A percentile compares a stretch with the other conserved stretches of the same genome.
phyloP scores from a whole-genome alignment of 129 eudicot species.

The Solidago caesia region DNA sequence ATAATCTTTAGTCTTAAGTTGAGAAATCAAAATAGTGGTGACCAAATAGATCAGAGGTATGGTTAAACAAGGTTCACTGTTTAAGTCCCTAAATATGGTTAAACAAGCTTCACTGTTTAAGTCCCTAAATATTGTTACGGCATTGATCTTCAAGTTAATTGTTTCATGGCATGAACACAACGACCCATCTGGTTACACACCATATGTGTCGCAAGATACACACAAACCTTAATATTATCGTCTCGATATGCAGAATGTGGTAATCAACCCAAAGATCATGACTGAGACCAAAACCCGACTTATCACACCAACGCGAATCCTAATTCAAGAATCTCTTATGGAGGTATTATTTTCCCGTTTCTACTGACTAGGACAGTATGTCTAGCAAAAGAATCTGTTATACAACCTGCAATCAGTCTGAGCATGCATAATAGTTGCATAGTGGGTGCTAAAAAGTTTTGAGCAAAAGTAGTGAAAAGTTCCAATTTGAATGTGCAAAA shows the following conservation, averaged over 20 bases:
- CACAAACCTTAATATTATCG: background rate
- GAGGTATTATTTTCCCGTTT: too few species aligned
- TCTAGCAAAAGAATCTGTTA: background rate
- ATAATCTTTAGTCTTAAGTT: background rate
- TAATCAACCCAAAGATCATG: background rate
- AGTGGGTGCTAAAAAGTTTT: background rate
- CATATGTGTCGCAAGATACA: background rate
- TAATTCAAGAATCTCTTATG: background rate
- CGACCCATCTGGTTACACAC: background rate
- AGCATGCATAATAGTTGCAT: background rate
- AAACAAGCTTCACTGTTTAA: background rate
- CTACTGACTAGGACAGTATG: background rate
- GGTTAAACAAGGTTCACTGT: background rate
- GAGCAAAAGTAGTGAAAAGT: background rate
- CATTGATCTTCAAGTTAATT: background rate
- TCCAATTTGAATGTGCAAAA: background rate
- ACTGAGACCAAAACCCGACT: background rate
- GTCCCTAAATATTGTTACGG: background rate
- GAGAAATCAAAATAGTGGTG: background rate
- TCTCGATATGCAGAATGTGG: background rate
- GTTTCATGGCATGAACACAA: background rate
- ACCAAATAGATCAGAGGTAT: background rate
- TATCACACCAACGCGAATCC: background rate
- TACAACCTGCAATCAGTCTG: background rate
- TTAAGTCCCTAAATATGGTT: background rate